Conservation (phyloP, 805 yeast species). For the Yamadazyma sp. region DNA sequence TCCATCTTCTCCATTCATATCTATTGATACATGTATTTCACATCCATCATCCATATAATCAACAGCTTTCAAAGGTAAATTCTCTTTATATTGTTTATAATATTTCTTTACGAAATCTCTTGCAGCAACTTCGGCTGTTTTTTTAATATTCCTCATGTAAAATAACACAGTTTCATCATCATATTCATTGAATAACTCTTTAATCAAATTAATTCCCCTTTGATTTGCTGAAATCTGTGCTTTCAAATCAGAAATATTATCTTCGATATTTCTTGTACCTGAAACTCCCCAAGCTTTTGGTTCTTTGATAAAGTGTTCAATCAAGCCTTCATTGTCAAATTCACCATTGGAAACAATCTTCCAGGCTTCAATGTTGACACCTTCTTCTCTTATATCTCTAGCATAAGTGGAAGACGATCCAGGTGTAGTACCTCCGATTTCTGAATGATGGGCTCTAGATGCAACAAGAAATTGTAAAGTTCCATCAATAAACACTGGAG, state of each 20-base stretch:
- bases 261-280: conserved; percentile 19
- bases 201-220: conserved; percentile 69
- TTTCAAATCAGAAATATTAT: conserved; percentile 51
- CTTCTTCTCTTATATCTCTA: conserved; percentile 19
- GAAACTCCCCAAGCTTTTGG: conserved; percentile 19
- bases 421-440: conserved; percentile 20
- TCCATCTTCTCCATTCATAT: conserved; percentile 18
- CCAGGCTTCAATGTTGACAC: conserved; percentile 19
- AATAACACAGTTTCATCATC: conserved; percentile 55
- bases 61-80: conserved; percentile 21
- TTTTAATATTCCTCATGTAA: conserved; percentile 81
- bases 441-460: conserved; percentile 23
- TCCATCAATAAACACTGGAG: conserved; percentile 20
- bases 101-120: conserved; percentile 27
- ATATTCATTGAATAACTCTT: conserved; percentile 57
- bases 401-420: conserved; percentile 19
- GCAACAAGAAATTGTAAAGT: conserved; percentile 17
- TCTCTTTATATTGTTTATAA: conserved; percentile 40
- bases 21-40: conserved; percentile 15
- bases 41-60: conserved; percentile 20
- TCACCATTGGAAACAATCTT: conserved; percentile 16
- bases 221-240: conserved; percentile 88
- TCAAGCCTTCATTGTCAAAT: conserved; percentile 18
- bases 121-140: conserved; percentile 75
- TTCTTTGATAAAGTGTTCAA: conserved; percentile 14